Percentiles rank a stretch among this genome's conserved stretches.
Conservation (phyloP, 495 filamentous ascomycete genomes). For the Haplographium delicatum region DNA sequence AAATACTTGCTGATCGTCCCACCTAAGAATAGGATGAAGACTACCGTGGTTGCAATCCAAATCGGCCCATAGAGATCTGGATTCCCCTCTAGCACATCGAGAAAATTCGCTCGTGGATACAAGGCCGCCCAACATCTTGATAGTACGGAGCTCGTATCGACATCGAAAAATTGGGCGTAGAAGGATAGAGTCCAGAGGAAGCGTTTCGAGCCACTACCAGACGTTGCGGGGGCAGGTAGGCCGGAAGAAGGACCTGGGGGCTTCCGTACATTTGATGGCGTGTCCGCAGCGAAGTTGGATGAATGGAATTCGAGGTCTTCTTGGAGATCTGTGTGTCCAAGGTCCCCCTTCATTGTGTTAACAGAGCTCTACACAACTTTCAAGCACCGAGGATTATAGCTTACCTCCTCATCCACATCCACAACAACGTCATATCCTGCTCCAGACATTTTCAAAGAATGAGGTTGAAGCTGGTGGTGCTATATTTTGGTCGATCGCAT, state of each 20-base stretch:
- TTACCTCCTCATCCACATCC: constrained; percentile 87
- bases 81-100: constrained; percentile 95
- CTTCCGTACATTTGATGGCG: constrained; percentile 47
- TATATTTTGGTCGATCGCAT: background rate
- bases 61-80: constrained; percentile 92
- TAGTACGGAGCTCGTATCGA: constrained; percentile 85
- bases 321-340: constrained; percentile 95
- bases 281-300: constrained; percentile 56
- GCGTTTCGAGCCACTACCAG: constrained; percentile 60
- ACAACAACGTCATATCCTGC: constrained; percentile 87
- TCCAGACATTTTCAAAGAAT: constrained; percentile 23
- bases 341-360: constrained; percentile 66
- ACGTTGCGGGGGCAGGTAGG: constrained; percentile 59
- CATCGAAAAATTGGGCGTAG: constrained; percentile 97
- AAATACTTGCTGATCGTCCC: constrained; percentile 92
- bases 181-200: constrained; percentile 89
- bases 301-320: constrained; percentile 99
- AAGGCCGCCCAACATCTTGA: constrained; percentile 76
- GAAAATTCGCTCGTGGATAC: constrained; percentile 86
- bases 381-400: constrained; percentile 2
- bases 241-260: constrained; percentile 43
- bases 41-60: constrained; percentile 98
- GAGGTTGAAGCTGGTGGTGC: background rate
- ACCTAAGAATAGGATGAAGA: constrained; percentile 90
- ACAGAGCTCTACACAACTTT: background rate